Conservation (phyloP, 768 basidiomycete species). For the Clathrus columnatus region DNA sequence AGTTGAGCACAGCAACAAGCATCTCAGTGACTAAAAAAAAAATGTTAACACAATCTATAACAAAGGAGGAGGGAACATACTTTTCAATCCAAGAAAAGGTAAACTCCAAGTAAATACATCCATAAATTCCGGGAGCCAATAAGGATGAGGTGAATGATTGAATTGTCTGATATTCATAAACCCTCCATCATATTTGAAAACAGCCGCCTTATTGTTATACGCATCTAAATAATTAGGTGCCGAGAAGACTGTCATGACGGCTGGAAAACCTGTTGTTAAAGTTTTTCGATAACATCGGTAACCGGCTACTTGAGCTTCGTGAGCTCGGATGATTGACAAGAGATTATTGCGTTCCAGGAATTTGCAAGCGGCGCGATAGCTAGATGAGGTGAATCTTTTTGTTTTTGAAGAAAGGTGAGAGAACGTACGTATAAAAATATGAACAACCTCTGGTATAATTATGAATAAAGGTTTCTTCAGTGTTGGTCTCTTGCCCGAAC, state of each 20-base stretch:
- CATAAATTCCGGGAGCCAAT: conserved; percentile 46
- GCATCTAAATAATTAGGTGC: conserved; percentile 44
- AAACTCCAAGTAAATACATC: conserved; percentile 43
- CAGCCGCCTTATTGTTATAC: conserved; percentile 45
- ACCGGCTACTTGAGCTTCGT: conserved; percentile 45
- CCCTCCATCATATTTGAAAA: conserved; percentile 46
- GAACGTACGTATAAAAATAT: conserved; percentile 40
- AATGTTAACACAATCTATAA: background rate
- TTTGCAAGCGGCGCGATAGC: conserved; percentile 38
- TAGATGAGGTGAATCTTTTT: conserved; percentile 12
- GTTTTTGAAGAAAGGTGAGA: background rate
- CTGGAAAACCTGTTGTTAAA: conserved; percentile 42
- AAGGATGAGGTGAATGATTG: conserved; percentile 41
- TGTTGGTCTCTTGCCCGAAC: conserved; percentile 34
- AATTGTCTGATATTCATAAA: conserved; percentile 44
- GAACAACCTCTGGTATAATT: conserved; percentile 42
- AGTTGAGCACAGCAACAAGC: conserved; percentile 41
- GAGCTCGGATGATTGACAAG: conserved; percentile 40
- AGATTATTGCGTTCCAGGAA: conserved; percentile 42
- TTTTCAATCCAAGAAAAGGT: conserved; percentile 41
- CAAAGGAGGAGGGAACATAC: background rate
- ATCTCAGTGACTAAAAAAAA: conserved; percentile 36
- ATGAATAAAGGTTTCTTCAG: conserved; percentile 36
- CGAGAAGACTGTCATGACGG: conserved; percentile 44
- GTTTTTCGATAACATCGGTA: conserved; percentile 45